Evolutionary conservation across 2,329 filamentous ascomycete species (phyloP).

Genomic region (Diaporthe longicolla): DNA sequence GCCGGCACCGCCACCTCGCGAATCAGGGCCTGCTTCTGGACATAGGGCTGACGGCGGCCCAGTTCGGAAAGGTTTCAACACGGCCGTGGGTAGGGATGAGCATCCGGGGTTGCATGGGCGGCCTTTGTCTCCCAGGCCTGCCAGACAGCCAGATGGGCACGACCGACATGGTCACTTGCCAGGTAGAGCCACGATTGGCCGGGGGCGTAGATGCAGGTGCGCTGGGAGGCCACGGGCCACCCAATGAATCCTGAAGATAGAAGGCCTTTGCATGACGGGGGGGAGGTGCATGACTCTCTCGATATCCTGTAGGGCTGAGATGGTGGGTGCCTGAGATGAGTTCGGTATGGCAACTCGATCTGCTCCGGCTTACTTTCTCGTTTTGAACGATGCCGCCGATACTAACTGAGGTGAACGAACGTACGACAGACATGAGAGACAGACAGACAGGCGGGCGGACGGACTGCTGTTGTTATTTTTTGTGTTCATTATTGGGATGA

Average conservation of each 20-base stretch:
- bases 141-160: slow-evolving; percentile 7
- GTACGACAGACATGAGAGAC: background rate
- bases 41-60: slow-evolving; percentile 33
- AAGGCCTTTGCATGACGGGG: slow-evolving; percentile 19
- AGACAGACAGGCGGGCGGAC: no score
- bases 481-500: no score
- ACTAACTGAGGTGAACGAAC: background rate
- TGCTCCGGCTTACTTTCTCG: background rate
- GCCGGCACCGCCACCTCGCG: slow-evolving; percentile 35
- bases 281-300: slow-evolving; percentile 21
- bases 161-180: slow-evolving; percentile 7
- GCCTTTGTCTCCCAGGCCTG: slow-evolving; percentile 1
- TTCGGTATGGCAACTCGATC: slow-evolving; percentile 5
- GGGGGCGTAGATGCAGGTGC: background rate
- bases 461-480: background rate
- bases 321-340: slow-evolving; percentile 35
- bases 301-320: slow-evolving; percentile 38
- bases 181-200: slow-evolving; percentile 19
- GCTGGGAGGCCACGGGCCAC: background rate
- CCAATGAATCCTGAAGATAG: slow-evolving; percentile 12
- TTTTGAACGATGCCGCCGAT: background rate
- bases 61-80: background rate
- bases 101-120: background rate
- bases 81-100: slow-evolving; percentile 22
- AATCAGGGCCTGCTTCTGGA: slow-evolving; percentile 26